Evolutionary conservation across 2,329 filamentous ascomycete species (phyloP), one percentile per base, ranked within the genome.

Genomic region (Fusarium proliferatum): DNA sequence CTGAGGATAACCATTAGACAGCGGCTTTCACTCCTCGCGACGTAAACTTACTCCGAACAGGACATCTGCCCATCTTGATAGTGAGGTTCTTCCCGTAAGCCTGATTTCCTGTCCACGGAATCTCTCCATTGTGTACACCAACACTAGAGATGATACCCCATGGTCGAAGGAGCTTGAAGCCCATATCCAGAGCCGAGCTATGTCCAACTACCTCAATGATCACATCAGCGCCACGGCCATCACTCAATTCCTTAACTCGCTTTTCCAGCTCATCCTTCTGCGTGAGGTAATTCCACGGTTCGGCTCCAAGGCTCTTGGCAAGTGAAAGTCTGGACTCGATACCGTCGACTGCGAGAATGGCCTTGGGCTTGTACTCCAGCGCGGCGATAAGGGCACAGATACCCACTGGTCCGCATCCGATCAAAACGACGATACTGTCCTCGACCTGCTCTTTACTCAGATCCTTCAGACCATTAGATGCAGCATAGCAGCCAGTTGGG

Each of bases 191-290:
- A 7, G 92, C 92, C 42, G 89, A 87, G 67, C 89, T 91, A 70
- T 91, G 82, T 0, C 92, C 92, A 21, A 94, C 92, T 8, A 93
- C 90, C 80, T 94, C 92, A 73, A 97, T 91, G 5, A 95, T 90
- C 3, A 92, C 89, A 82, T 97, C 94, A 12, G 94, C 94, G 12
- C 94, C 94, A n/a, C 94, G 86, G 3, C 93, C 94, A 15, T 92
- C 86, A 0, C 93, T 95, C 46, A 92, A 86, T 74, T 93, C 92
- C 77, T 90, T 90, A 52, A 96, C 90, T 51, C 92, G 88, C 76
- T 88, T 86, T 58, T 90, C 83, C 77, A 96, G 85, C 2, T 86
- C 90, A 46, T 91, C 88, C 48, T 86, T 86, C 67, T 93, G 88
- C 1, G 85, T 90, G 77, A 88, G 83, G 81, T 94, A 95, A 80